phyloP scores from a whole-genome alignment of 768 basidiomycete genomes.

The Dioszegia crocea region DNA sequence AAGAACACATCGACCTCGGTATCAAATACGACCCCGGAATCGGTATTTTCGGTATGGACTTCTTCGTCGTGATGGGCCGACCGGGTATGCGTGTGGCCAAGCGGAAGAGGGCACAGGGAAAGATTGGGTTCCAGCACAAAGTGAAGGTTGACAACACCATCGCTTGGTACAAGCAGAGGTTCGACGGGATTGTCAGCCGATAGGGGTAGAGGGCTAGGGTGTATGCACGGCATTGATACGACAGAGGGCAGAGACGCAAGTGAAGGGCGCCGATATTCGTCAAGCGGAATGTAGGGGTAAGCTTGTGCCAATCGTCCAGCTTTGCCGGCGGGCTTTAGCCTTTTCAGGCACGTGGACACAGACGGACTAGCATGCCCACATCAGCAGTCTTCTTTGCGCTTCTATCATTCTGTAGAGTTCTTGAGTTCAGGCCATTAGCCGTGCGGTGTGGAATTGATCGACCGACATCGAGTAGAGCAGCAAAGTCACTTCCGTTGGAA shows the following conservation, averaged over 20 bases:
- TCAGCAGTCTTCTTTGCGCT: too few relatives aligned
- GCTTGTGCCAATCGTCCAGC: too few relatives aligned
- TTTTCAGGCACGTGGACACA: too few relatives aligned
- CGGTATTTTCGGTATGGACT: slow-evolving; percentile 99
- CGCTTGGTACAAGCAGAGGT: slow-evolving; percentile 99
- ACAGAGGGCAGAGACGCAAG: neutral
- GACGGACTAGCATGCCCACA: too few relatives aligned
- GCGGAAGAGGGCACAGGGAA: slow-evolving; percentile 81
- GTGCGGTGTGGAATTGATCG: too few relatives aligned
- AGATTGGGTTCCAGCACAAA: slow-evolving; percentile 80
- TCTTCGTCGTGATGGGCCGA: slow-evolving; percentile 83
- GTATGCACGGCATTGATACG: slow-evolving; percentile 11
- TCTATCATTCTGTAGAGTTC: too few relatives aligned
- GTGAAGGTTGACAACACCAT: slow-evolving; percentile 95
- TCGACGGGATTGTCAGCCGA: slow-evolving; percentile 82
- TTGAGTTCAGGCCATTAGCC: too few relatives aligned
- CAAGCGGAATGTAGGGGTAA: too few relatives aligned
- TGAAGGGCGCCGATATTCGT: too few relatives aligned
- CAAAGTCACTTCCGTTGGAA: too few relatives aligned
- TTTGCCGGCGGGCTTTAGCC: too few relatives aligned
- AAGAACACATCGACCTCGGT: slow-evolving; percentile 94
- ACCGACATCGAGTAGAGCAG: too few relatives aligned
- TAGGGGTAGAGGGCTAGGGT: slow-evolving; percentile 13
- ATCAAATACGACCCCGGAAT: slow-evolving; percentile 97
- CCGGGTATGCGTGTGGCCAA: slow-evolving; percentile 86